Percentiles rank a stretch among this genome's conserved stretches.
Evolutionary conservation across 257 asterid species (phyloP).

Genomic region (Plantago major): DNA sequence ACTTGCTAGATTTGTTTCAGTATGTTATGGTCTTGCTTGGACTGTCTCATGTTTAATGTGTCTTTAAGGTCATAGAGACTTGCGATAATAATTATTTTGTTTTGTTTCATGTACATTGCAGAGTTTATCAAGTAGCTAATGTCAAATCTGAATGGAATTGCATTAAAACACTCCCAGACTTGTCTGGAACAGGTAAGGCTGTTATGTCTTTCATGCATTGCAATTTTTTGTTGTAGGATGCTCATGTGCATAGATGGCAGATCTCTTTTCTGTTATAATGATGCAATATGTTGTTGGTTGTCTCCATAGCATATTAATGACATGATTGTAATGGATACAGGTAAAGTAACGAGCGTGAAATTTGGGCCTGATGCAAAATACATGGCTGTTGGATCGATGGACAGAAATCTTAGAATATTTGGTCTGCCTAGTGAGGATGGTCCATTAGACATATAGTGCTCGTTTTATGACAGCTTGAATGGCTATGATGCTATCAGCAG

Average conservation of each 20-base stretch:
- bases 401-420: slow-evolving; percentile 81
- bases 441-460: slow-evolving; percentile 25
- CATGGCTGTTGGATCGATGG: slow-evolving; percentile 96
- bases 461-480: neutral
- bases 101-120: slow-evolving; percentile 29
- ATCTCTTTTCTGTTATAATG: neutral
- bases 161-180: slow-evolving; percentile 89
- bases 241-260: neutral
- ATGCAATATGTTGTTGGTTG: too few species aligned
- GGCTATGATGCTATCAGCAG: slow-evolving; percentile 14
- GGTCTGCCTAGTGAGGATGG: slow-evolving; percentile 69
- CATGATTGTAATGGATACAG: slow-evolving; percentile 34
- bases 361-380: slow-evolving; percentile 88
- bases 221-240: slow-evolving; percentile 4
- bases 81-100: slow-evolving; percentile 5
- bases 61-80: too few species aligned
- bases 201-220: too few species aligned
- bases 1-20: neutral
- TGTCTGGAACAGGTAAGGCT: slow-evolving; percentile 99
- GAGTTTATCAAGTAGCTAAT: slow-evolving; percentile 79
- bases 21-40: neutral
- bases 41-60: neutral
- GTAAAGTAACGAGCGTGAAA: slow-evolving; percentile 68
- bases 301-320: too few species aligned
- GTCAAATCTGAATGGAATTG: slow-evolving; percentile 89